Conservation (phyloP, 306 rosid species). For the Vigna hirtella region DNA sequence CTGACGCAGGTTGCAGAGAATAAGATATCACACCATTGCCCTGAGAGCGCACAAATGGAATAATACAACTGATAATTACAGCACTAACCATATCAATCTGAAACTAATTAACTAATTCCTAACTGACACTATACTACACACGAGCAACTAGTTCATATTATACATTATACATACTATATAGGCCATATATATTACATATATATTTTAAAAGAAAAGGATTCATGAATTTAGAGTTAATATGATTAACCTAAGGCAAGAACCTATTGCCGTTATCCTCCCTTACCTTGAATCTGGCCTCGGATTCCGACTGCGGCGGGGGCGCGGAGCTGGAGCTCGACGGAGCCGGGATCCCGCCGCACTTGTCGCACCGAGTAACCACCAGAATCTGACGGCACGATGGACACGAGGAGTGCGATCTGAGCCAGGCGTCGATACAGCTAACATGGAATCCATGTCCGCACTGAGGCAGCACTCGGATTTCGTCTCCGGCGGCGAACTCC, state of each 20-base stretch:
- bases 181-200: neutral
- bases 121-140: constrained; percentile 14
- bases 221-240: constrained; percentile 4
- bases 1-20: constrained; percentile 24
- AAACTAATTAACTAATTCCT: neutral
- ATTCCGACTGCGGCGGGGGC: constrained; percentile 32
- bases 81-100: constrained; percentile 13
- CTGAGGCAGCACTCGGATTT: constrained; percentile 81
- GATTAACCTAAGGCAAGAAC: constrained; percentile 59
- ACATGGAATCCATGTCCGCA: constrained; percentile 83
- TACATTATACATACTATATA: constrained; percentile 8
- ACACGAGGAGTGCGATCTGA: constrained; percentile 80
- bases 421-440: constrained; percentile 81
- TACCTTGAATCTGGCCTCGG: constrained; percentile 57
- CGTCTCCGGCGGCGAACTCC: constrained; percentile 72
- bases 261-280: constrained; percentile 54
- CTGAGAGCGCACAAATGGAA: constrained; percentile 9
- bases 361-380: constrained; percentile 60
- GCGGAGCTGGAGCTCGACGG: constrained; percentile 48
- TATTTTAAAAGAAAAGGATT: constrained; percentile 1
- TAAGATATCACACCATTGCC: neutral
- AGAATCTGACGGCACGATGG: constrained; percentile 86
- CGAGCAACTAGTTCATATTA: neutral
- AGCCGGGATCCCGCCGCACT: constrained; percentile 72
- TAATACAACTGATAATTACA: constrained; percentile 26